Evolutionary conservation across 352 stramenopile species (phyloP), one percentile per base, ranked within the genome.

Genomic region (Phytophthora cactorum): DNA sequence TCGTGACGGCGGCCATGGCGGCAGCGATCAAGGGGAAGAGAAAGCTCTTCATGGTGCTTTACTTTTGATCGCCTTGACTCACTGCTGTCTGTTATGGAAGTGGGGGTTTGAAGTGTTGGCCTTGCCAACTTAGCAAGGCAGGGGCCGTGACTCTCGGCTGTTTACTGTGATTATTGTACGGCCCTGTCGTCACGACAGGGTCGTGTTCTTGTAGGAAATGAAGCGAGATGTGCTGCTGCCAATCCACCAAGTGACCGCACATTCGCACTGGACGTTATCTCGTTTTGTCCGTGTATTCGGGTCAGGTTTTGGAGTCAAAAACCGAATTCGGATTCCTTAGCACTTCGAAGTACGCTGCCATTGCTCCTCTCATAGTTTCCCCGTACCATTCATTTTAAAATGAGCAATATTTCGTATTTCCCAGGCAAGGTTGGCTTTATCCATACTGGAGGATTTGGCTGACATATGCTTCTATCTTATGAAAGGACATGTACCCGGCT

Each of bases 161-260:
- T 50, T 4, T 43, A 43, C 59, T 25, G 1, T 54, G 63, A 59
- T 57, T 43, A 49, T 52, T 59, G 3, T 51, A 41, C 44, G 0
- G 58, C 6, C 10, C 14, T 52, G 47, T 67, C 51, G 22, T 22
- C 22, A 22, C 22, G 22, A 22, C 22, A 22, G 22, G 22, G 22
- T 22, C 22, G 64, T 72, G 9, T 46, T 50, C 52, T 72, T 63
- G 64, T 59, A 68, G 25, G 64, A 72, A 38, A 52, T 28, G 43
- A 39, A 59, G 11, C 44, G 38, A 58, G 64, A 72, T 72, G 64
- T 72, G 58, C 50, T 72, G 58, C 50, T 67, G 50, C 56, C 56
- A 52, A 66, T 58, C 56, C 25, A 49, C 8, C 50, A 62, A 58
- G 27, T 60, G 59, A 39, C 39, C 32, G 17, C 11, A 29, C 56